phyloP scores from a whole-genome alignment of 345 rosid genomes.

The Xanthoceras sorbifolium region DNA sequence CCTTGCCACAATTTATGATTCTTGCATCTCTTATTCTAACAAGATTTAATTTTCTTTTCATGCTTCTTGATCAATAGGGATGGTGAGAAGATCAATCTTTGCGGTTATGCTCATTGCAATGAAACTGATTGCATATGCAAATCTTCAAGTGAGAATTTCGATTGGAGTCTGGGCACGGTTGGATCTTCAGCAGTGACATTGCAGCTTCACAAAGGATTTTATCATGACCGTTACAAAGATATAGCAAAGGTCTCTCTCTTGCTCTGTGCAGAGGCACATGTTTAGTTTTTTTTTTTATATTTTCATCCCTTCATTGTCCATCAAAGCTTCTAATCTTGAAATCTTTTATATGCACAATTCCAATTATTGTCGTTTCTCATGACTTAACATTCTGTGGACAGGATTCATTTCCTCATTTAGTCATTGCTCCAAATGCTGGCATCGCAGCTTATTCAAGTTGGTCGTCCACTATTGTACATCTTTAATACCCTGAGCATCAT shows the following conservation, averaged over 20 bases:
- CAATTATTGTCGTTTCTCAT: constrained; percentile 10
- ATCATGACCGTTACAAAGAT: constrained; percentile 70
- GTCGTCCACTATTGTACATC: constrained; percentile 75
- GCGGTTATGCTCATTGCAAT: constrained; percentile 50
- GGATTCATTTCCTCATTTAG: constrained; percentile 67
- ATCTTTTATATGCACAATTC: not conserved
- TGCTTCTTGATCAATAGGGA: constrained; percentile 44
- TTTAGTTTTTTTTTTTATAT: not conserved
- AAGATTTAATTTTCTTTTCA: constrained; percentile 10
- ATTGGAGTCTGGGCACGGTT: constrained; percentile 1
- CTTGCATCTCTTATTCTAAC: constrained; percentile 3
- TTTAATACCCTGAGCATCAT: constrained; percentile 1
- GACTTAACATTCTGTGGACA: constrained; percentile 30
- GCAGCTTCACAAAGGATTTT: constrained; percentile 67
- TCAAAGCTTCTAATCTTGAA: constrained; percentile 11
- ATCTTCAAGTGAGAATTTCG: constrained; percentile 32
- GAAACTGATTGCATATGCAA: constrained; percentile 66
- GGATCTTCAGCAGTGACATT: constrained; percentile 48
- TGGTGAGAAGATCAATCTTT: constrained; percentile 54
- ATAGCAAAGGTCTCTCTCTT: constrained; percentile 45
- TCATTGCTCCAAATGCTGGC: constrained; percentile 89
- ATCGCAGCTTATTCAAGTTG: constrained; percentile 85
- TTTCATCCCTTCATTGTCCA: not conserved
- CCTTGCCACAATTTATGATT: not conserved
- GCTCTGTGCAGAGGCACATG: not conserved